These are phyloP conservation scores for Agrocybe chaxingu DNA, from an alignment of 768 basidiomycete species.

Conservation along the genomic window DNA sequence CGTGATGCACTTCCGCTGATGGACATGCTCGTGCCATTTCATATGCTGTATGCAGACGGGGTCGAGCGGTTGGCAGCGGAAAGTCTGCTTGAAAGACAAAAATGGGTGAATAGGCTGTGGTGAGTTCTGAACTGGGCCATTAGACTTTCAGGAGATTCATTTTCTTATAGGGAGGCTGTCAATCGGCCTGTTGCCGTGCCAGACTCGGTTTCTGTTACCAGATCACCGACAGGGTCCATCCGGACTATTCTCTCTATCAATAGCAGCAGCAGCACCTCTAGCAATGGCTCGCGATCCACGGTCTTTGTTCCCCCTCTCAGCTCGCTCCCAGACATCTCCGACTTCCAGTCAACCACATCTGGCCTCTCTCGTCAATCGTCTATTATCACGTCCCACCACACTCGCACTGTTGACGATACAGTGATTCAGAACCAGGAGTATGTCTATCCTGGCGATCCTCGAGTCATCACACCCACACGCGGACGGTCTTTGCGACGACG, in stretches of 20 bases:
- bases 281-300: constrained; percentile 64
- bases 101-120: constrained; percentile 93
- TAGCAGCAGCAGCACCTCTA: constrained; percentile 38
- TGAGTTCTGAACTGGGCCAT: constrained; percentile 32
- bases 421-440: constrained; percentile 65
- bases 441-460: constrained; percentile 68
- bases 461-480: constrained; percentile 67
- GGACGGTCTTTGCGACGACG: constrained; percentile 33
- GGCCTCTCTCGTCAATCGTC: constrained; percentile 31
- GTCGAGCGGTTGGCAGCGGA: constrained; percentile 88
- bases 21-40: constrained; percentile 85
- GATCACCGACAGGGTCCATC: constrained; percentile 57
- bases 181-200: constrained; percentile 50
- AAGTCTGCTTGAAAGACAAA: constrained; percentile 78
- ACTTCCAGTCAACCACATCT: constrained; percentile 39
- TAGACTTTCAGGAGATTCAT: constrained; percentile 1
- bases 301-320: constrained; percentile 77
- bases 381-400: constrained; percentile 53
- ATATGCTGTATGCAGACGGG: constrained; percentile 86
- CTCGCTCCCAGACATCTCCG: constrained; percentile 67
- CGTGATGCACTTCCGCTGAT: constrained; percentile 48
- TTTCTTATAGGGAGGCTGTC: constrained; percentile 65
- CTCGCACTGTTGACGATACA: constrained; percentile 70
- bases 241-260: constrained; percentile 64
- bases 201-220: constrained; percentile 46